These are phyloP conservation scores for Coniferiporia sulphurascens DNA, from an alignment of 1,284 basidiomycete species.

Conservation along the genomic window DNA sequence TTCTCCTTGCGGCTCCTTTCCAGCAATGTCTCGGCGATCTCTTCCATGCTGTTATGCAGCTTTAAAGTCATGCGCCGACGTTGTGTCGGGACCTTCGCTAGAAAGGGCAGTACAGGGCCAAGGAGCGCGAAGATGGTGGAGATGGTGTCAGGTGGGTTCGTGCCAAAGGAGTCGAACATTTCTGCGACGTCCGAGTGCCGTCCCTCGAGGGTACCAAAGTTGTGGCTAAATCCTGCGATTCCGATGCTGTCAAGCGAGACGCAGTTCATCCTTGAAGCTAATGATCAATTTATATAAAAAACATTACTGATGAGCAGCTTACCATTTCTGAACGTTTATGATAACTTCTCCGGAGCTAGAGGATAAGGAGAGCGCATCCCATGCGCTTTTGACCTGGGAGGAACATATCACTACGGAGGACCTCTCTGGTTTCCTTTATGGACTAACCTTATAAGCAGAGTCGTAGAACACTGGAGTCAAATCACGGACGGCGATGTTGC, in stretches of 20 bases:
- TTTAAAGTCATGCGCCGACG: slow-evolving; percentile 31
- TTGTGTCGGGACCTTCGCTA: slow-evolving; percentile 40
- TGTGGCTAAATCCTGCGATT: slow-evolving; percentile 52
- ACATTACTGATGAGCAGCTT: slow-evolving; percentile 12
- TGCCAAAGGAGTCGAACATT: slow-evolving; percentile 41
- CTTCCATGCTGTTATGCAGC: slow-evolving; percentile 37
- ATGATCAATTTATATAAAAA: neutral
- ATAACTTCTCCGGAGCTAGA: slow-evolving; percentile 27
- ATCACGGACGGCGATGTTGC: slow-evolving; percentile 34
- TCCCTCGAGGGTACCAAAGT: slow-evolving; percentile 50
- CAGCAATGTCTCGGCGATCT: slow-evolving; percentile 45
- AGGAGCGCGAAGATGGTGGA: slow-evolving; percentile 36
- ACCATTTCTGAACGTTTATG: slow-evolving; percentile 57
- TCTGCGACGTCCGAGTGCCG: slow-evolving; percentile 39
- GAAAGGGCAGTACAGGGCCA: slow-evolving; percentile 37
- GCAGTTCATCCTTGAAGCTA: slow-evolving; percentile 40
- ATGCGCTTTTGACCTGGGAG: slow-evolving; percentile 40
- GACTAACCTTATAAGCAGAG: slow-evolving; percentile 43
- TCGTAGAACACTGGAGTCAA: slow-evolving; percentile 38
- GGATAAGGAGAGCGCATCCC: slow-evolving; percentile 45
- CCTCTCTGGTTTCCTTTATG: neutral
- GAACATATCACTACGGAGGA: neutral
- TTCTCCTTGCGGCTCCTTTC: slow-evolving; percentile 38
- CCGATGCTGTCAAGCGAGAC: slow-evolving; percentile 54
- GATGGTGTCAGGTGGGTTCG: slow-evolving; percentile 22